Evolutionary conservation across 768 basidiomycete species (phyloP), one percentile per base, ranked within the genome.

Genomic region (Pleurotus platypus): DNA sequence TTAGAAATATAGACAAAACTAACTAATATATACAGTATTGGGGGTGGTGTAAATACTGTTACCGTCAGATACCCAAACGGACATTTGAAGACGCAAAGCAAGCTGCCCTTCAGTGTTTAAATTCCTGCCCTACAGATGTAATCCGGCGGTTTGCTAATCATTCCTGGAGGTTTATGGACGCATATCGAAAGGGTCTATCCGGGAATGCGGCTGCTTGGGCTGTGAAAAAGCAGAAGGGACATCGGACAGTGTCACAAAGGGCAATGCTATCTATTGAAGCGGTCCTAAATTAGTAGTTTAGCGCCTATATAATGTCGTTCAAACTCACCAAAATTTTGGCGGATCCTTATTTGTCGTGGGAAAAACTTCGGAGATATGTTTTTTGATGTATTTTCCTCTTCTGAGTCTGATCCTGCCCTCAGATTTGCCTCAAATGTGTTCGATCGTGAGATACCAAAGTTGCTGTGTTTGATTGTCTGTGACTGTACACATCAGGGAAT

Each of bases 381-480:
- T 62, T 67, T 67, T 48, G 59, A 57, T 58, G 24, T 56, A 39
- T 67, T 63, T 60, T 18, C 39, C 12, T 45, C 15, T 27, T 46
- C 58, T 58, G 68, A 57, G 16, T 64, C 58, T 55, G 57, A 57
- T 60, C 66, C 65, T 55, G 66, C 37, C 27, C 26, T 66, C 58
- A 61, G 62, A 58, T 64, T 65, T 26, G 6, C 43, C 20, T 42
- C n/a, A 62, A 66, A 65, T 62, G 49, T 27, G 60, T 46, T 47
- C 2, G 46, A 46, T 60, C 55, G 12, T 4, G 16, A 53, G 40
- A 45, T 56, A 66, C 15, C 20, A 20, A 43, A 62, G 16, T 67
- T 58, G 65, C 47, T 22, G 62, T 18, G 13, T 66, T 66, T 67
- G 64, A 11, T 61, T 68, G 68, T 69, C 64, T 62, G 46, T 61